phyloP scores from a whole-genome alignment of 441 rosid species.

The Populus hybrid region DNA sequence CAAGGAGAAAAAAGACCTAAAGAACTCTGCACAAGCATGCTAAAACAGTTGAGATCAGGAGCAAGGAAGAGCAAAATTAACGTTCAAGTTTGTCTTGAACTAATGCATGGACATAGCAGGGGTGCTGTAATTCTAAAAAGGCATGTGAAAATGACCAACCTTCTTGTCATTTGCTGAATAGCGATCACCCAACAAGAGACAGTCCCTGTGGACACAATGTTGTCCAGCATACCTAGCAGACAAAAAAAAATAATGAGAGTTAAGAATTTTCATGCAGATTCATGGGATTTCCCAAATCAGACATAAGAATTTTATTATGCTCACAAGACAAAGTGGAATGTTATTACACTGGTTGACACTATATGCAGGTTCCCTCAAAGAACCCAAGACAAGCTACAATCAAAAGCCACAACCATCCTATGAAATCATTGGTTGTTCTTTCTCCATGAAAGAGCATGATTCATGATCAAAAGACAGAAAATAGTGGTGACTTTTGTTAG shows the following conservation, averaged over 20 bases:
- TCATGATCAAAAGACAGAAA: conserved; percentile 30
- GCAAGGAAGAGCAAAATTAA: background rate
- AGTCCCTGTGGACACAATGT: background rate
- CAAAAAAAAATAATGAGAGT: conserved; percentile 14
- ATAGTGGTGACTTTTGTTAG: conserved; percentile 23
- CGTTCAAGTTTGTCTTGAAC: background rate
- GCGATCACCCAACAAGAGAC: conserved; percentile 33
- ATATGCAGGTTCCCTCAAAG: conserved; percentile 28
- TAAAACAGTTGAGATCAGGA: background rate
- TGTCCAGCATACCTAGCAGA: conserved; percentile 13
- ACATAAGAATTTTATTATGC: conserved; percentile 17
- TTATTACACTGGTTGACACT: conserved; percentile 26
- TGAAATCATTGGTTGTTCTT: conserved; percentile 40
- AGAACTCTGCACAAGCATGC: background rate
- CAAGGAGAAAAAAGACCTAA: background rate
- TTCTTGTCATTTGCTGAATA: conserved; percentile 27
- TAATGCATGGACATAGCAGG: background rate
- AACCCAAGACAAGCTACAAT: conserved; percentile 35
- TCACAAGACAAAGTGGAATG: conserved; percentile 18
- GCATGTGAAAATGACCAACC: conserved; percentile 41
- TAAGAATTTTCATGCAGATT: conserved; percentile 21
- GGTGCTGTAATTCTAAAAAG: background rate
- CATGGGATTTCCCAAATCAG: conserved; percentile 22
- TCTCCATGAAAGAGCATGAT: conserved; percentile 37
- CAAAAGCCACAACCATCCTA: conserved; percentile 25